Evolutionary conservation across 495 filamentous ascomycete species (phyloP).

Genomic region (Usnea hakonensis): DNA sequence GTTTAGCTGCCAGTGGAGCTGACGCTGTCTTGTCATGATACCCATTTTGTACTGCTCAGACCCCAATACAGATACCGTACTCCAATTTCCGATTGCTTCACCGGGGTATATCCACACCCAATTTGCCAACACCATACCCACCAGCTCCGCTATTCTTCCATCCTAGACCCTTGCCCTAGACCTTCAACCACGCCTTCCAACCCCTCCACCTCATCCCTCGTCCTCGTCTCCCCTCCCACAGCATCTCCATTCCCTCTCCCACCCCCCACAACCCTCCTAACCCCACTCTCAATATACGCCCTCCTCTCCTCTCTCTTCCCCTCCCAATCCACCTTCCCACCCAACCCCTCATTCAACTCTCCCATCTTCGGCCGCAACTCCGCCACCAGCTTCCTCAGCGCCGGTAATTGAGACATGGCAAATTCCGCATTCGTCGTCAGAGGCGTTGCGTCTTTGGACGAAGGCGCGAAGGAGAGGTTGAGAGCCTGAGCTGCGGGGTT

Average conservation of each 20-base stretch:
- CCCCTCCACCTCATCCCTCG: constrained; percentile 20
- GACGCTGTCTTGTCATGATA: neutral
- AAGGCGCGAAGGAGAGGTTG: constrained; percentile 35
- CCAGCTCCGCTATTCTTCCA: constrained; percentile 5
- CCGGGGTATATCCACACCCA: neutral
- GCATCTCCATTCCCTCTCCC: constrained; percentile 7
- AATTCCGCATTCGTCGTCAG: constrained; percentile 73
- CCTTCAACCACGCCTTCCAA: constrained; percentile 20
- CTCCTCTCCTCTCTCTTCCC: constrained; percentile 48
- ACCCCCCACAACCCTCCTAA: constrained; percentile 26
- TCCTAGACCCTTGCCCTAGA: neutral
- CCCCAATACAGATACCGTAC: neutral
- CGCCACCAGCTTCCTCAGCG: constrained; percentile 58
- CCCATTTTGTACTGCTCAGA: neutral
- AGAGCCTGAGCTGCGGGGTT: constrained; percentile 38
- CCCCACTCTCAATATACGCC: constrained; percentile 69
- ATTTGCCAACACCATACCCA: neutral
- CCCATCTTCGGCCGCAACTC: constrained; percentile 55
- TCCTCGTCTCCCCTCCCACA: constrained; percentile 12
- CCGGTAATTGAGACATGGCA: constrained; percentile 70
- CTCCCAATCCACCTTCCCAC: constrained; percentile 30
- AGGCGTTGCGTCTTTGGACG: constrained; percentile 34
- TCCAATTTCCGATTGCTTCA: neutral
- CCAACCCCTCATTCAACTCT: constrained; percentile 37
- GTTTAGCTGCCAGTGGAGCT: neutral